Conservation (phyloP, 164 flowering plant genomes). For the Liquidambar formosana region DNA sequence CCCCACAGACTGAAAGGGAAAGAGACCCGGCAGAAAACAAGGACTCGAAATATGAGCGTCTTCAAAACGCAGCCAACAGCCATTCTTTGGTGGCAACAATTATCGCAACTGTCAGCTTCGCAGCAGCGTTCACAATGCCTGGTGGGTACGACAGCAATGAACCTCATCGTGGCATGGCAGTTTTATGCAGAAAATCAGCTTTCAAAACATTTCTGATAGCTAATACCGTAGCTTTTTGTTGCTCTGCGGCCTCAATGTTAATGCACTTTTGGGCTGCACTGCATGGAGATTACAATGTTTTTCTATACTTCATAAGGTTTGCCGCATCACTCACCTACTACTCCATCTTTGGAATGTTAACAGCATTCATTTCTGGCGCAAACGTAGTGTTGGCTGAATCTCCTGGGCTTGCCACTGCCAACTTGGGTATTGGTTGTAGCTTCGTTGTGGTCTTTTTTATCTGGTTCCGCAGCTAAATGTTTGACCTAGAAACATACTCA, state of each 20-base stretch:
- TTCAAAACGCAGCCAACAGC: background rate
- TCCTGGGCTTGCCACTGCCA: background rate
- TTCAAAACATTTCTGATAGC: conserved; percentile 17
- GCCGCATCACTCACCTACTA: background rate
- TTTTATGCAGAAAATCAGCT: background rate
- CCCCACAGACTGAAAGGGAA: background rate
- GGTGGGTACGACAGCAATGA: background rate
- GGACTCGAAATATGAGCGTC: background rate
- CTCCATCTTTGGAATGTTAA: background rate
- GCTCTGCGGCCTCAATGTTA: background rate
- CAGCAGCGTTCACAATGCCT: conserved; percentile 1
- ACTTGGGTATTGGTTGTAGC: background rate
- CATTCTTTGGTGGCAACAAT: background rate
- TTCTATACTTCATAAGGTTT: background rate
- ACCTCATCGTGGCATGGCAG: background rate
- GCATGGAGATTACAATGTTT: background rate
- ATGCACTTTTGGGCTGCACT: conserved; percentile 11
- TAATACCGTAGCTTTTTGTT: conserved; percentile 10
- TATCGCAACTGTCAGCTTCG: background rate
- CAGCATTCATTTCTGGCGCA: background rate
- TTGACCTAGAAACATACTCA: too few species aligned
- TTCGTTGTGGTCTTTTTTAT: background rate
- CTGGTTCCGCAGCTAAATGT: too few species aligned
- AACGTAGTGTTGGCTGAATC: background rate
- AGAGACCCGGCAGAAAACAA: background rate